phyloP scores from a whole-genome alignment of 179 eudicot genomes.

The Spinacia oleracea region DNA sequence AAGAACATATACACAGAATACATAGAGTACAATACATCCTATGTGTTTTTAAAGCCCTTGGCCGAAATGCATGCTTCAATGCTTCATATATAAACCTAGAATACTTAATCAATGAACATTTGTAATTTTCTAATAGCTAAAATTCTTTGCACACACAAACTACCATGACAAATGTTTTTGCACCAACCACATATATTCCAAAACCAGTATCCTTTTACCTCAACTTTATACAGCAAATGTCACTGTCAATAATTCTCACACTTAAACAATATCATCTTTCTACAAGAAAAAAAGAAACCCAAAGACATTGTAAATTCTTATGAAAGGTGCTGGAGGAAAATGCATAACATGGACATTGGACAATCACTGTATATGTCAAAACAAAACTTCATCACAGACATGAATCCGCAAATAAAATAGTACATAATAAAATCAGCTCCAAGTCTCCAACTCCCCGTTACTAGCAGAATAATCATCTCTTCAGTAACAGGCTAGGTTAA shows the following conservation, averaged over 20 bases:
- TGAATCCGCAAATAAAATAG: not conserved
- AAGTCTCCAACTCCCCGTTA: not conserved
- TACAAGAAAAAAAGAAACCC: too few relatives aligned
- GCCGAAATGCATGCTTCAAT: not conserved
- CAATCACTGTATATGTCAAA: too few relatives aligned
- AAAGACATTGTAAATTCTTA: too few relatives aligned
- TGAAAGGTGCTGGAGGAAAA: too few relatives aligned
- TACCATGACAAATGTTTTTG: not conserved
- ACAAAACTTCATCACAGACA: not conserved
- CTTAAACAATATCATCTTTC: too few relatives aligned
- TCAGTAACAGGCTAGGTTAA: not conserved
- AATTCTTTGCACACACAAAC: not conserved
- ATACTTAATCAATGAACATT: not conserved
- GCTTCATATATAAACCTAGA: not conserved
- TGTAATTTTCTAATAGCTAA: not conserved
- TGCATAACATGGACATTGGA: too few relatives aligned
- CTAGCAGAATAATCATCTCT: not conserved
- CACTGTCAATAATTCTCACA: too few relatives aligned
- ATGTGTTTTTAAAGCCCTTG: not conserved
- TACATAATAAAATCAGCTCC: not conserved
- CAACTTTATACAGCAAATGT: too few relatives aligned
- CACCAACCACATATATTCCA: not conserved
- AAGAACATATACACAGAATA: not conserved
- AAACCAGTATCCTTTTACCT: not conserved
- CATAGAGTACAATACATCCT: not conserved